These are phyloP conservation scores for Earliella scabrosa DNA, from an alignment of 1,284 basidiomycete species.

Conservation along the genomic window DNA sequence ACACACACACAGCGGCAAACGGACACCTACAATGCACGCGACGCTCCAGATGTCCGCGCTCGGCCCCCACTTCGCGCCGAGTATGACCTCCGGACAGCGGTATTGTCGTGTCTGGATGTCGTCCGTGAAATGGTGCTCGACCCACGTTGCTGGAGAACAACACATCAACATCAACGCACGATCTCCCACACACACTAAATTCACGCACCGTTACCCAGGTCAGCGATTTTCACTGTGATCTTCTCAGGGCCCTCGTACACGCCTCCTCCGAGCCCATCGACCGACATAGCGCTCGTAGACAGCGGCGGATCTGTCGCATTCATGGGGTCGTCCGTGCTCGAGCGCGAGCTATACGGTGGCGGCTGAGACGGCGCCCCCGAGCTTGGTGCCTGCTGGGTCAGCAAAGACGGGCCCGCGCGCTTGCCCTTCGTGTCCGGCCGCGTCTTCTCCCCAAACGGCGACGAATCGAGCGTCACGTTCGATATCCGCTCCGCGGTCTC, in stretches of 20 bases:
- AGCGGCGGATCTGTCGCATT: constrained; percentile 26
- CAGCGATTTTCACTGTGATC: constrained; percentile 99
- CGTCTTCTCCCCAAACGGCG: constrained; percentile 60
- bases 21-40: constrained; percentile 80
- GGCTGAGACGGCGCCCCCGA: too few relatives aligned
- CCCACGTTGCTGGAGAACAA: constrained; percentile 70
- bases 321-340: constrained; percentile 21
- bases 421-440: constrained; percentile 37
- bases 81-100: constrained; percentile 95
- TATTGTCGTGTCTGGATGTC: constrained; percentile 98
- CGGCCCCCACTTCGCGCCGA: constrained; percentile 93
- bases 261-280: constrained; percentile 37
- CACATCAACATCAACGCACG: constrained; percentile 2
- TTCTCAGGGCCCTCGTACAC: constrained; percentile 56
- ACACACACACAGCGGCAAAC: constrained; percentile 13
- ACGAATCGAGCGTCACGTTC: constrained; percentile 66
- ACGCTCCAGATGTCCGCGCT: constrained; percentile 98
- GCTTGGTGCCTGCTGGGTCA: constrained; percentile 84
- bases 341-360: constrained; percentile 30
- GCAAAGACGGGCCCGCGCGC: constrained; percentile 73
- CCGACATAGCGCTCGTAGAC: constrained; percentile 47
- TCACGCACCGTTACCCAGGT: constrained; percentile 91
- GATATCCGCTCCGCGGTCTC: constrained; percentile 62
- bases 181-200: too few relatives aligned
- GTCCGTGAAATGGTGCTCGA: constrained; percentile 92